These are phyloP conservation scores for Cardamine occulta DNA, from an alignment of 345 rosid species.

Conservation along the genomic window DNA sequence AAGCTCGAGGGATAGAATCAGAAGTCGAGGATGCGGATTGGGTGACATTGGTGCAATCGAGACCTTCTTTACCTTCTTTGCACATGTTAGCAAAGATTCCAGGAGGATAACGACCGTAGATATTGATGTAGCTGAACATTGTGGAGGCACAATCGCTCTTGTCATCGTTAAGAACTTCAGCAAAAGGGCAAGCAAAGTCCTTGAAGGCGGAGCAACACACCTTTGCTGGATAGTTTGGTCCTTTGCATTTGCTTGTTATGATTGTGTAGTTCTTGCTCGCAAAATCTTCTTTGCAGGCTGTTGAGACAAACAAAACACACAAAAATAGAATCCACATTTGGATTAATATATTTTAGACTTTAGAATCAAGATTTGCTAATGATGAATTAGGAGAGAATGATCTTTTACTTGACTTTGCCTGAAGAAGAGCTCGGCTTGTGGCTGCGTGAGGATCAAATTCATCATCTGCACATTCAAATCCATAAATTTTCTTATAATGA, in stretches of 20 bases:
- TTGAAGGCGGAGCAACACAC: conserved; percentile 59
- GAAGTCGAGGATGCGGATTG: conserved; percentile 22
- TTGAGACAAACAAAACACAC: background rate
- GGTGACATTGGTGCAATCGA: conserved; percentile 47
- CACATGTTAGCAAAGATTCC: conserved; percentile 74
- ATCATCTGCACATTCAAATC: conserved; percentile 51
- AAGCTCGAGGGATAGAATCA: conserved; percentile 27
- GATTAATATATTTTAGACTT: background rate
- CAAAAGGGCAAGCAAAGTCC: conserved; percentile 62
- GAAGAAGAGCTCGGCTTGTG: conserved; percentile 68
- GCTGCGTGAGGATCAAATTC: conserved; percentile 45
- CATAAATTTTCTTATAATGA: background rate
- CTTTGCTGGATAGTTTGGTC: conserved; percentile 59
- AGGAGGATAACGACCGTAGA: conserved; percentile 74
- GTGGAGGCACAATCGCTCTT: conserved; percentile 58
- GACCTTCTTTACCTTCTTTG: conserved; percentile 61
- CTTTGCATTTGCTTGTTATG: conserved; percentile 70
- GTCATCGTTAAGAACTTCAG: conserved; percentile 52
- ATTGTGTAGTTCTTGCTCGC: conserved; percentile 64
- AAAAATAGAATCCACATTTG: background rate
- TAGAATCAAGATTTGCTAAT: background rate
- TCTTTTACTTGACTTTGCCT: conserved; percentile 51
- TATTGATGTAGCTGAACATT: conserved; percentile 83
- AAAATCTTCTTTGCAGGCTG: conserved; percentile 63
- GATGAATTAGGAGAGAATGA: background rate